Conservation (phyloP, 331 rosid genomes). For the Saraca asoca region DNA sequence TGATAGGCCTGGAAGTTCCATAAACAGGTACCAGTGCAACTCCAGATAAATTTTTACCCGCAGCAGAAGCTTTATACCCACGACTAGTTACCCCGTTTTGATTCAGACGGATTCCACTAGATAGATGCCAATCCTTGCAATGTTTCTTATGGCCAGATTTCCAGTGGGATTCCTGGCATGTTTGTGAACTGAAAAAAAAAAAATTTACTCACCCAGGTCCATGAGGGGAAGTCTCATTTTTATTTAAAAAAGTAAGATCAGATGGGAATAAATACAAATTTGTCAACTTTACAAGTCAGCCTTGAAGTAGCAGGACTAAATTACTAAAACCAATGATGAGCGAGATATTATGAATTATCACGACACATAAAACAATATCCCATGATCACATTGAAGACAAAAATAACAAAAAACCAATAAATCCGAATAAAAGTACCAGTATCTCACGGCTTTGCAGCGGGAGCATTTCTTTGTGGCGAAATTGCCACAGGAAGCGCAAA, state of each 20-base stretch:
- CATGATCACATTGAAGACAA: neutral
- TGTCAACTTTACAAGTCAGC: neutral
- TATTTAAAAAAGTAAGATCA: neutral
- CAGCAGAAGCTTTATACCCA: conserved; percentile 47
- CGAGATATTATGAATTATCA: too few relatives aligned
- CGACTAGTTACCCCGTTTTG: conserved; percentile 35
- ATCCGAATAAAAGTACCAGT: conserved; percentile 52
- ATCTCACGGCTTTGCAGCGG: conserved; percentile 77
- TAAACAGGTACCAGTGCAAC: conserved; percentile 62
- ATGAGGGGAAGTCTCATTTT: neutral
- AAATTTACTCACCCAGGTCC: too few relatives aligned
- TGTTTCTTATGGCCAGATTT: conserved; percentile 62
- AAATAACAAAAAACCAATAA: neutral
- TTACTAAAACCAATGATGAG: too few relatives aligned
- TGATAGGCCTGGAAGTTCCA: conserved; percentile 57
- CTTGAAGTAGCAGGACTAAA: neutral
- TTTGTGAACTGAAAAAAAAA: conserved; percentile 56
- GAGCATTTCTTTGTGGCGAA: conserved; percentile 65
- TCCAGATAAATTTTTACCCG: conserved; percentile 45
- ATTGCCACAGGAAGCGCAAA: conserved; percentile 63
- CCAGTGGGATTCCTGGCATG: conserved; percentile 83
- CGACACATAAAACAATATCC: neutral
- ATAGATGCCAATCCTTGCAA: conserved; percentile 49
- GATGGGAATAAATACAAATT: neutral
- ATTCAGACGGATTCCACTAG: conserved; percentile 18